These are phyloP conservation scores for Ogataea naganishii DNA, from an alignment of 805 yeast genomes.

Conservation along the genomic window DNA sequence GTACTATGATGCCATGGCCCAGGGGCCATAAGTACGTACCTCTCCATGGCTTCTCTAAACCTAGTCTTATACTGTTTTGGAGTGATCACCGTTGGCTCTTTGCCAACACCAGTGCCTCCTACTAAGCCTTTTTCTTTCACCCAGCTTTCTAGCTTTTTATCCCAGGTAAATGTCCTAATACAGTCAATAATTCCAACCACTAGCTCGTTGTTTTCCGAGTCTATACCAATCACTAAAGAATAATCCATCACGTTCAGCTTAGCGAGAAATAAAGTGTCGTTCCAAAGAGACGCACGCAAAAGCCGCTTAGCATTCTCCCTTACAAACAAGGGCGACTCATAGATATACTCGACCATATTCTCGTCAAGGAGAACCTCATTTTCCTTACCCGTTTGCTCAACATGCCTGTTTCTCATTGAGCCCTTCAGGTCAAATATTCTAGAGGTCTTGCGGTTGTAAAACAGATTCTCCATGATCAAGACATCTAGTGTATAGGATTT, in stretches of 20 bases:
- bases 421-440: conserved; percentile 95
- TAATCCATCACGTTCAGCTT: conserved; percentile 99
- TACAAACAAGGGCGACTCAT: conserved; percentile 91
- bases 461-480: conserved; percentile 90
- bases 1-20: conserved; percentile 33
- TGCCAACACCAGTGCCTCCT: conserved; percentile 68
- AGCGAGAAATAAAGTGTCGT: conserved; percentile 87
- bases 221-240: conserved; percentile 89
- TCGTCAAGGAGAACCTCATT: conserved; percentile 94
- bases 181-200: conserved; percentile 94
- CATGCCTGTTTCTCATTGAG: conserved; percentile 95
- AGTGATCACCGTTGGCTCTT: conserved; percentile 94
- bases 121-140: conserved; percentile 92
- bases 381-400: conserved; percentile 90
- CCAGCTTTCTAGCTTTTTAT: conserved; percentile 96
- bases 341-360: conserved; percentile 96
- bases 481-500: conserved; percentile 81
- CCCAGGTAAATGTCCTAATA: conserved; percentile 97
- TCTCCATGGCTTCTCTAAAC: conserved; percentile 95
- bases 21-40: conserved; percentile 92
- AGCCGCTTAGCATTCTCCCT: conserved; percentile 84
- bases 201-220: conserved; percentile 53
- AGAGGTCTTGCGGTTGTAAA: conserved; percentile 72
- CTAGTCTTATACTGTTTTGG: conserved; percentile 93
- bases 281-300: conserved; percentile 83